Percentiles rank a stretch among this genome's conserved stretches.
Evolutionary conservation across 2,329 filamentous ascomycete species (phyloP).

Genomic region (Exserohilum rostratum): DNA sequence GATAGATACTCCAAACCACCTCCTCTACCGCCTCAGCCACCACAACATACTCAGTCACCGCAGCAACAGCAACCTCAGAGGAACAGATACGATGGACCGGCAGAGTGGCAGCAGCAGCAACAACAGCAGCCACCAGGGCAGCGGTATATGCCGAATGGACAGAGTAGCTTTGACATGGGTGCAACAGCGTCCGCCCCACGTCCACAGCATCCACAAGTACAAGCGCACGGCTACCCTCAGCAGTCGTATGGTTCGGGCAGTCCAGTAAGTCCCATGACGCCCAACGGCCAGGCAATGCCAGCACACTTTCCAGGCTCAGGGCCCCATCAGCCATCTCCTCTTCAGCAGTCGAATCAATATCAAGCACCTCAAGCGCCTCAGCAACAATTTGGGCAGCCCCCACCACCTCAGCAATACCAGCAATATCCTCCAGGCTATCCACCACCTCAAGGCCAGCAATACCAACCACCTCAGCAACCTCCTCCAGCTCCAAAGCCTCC

Average conservation of each 20-base stretch:
- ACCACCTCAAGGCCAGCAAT: slow-evolving; percentile 23
- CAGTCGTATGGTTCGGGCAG: slow-evolving; percentile 38
- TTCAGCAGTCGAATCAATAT: slow-evolving; percentile 24
- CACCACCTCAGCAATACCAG: slow-evolving; percentile 18
- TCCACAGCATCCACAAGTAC: slow-evolving; percentile 33
- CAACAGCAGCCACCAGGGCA: slow-evolving; percentile 1
- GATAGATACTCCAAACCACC: slow-evolving; percentile 41
- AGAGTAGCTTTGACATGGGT: slow-evolving; percentile 31
- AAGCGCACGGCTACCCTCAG: slow-evolving; percentile 32
- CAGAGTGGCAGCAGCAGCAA: slow-evolving; percentile 25
- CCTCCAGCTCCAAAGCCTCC: slow-evolving; percentile 25
- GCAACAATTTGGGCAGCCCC: slow-evolving; percentile 18
- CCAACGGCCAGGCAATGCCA: slow-evolving; percentile 31
- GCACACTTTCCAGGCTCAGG: slow-evolving; percentile 30
- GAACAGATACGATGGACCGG: slow-evolving; percentile 25
- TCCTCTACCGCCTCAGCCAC: slow-evolving; percentile 42
- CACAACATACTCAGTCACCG: slow-evolving; percentile 31
- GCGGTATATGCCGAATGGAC: slow-evolving; percentile 26
- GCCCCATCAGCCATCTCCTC: slow-evolving; percentile 22
- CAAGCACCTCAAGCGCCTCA: slow-evolving; percentile 18
- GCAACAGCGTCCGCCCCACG: slow-evolving; percentile 37
- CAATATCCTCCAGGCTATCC: slow-evolving; percentile 17
- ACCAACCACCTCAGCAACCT: slow-evolving; percentile 36
- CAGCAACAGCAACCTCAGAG: slow-evolving; percentile 27
- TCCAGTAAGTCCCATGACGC: slow-evolving; percentile 47